Base-by-base conservation (phyloP, 176 grass and related monocot genomes). In the Paspalum vaginatum region DNA sequence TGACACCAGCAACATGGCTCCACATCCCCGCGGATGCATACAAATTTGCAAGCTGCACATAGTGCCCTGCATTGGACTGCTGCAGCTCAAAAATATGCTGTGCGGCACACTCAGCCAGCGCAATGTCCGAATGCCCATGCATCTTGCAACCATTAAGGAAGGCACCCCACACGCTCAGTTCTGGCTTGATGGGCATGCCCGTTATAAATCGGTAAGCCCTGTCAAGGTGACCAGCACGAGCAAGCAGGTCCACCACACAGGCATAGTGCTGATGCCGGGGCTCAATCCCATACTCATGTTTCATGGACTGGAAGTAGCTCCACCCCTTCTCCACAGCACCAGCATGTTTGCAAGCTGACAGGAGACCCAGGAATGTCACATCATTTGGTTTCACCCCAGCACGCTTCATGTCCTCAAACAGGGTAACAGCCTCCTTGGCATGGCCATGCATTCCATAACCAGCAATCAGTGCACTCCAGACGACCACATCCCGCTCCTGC, bases 21-120 rank as follows among this genome's bases (percentile, higher is more conserved):
- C 93, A 95, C 93, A 92, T 92, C 68, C 82, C 87, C 0, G 47
- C 82, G 0, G 90, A 90, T 72, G 90, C 90, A 53, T 95, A 95
- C 48, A 95, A 83, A 65, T 92, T 95, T 75, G 93, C 86, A 32
- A 95, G 90, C 65, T 95, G 90, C 52, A 95, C 90, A 60, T 95
- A 92, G 26, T 92, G 93, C 65, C 93, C 90, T 9, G 85, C 79
- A 49, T 91, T 89, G 15, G 72, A 89, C 48, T 84, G 78, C 65
- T 90, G 87, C 39, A 92, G 48, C 70, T 88, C 73, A 83, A 95
- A 95, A 41, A 95, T 91, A 32, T 65, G 81, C 1, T 81, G 72
- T 0, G 85, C 93, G 25, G 87, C 89, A 22, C 59, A 60, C 68
- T 84, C 85, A 54, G 89, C 89, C 45, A 95, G 77, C 12, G 70